These are phyloP conservation scores for Capronia americana DNA, from an alignment of 2,329 filamentous ascomycete species.

Conservation along the genomic window DNA sequence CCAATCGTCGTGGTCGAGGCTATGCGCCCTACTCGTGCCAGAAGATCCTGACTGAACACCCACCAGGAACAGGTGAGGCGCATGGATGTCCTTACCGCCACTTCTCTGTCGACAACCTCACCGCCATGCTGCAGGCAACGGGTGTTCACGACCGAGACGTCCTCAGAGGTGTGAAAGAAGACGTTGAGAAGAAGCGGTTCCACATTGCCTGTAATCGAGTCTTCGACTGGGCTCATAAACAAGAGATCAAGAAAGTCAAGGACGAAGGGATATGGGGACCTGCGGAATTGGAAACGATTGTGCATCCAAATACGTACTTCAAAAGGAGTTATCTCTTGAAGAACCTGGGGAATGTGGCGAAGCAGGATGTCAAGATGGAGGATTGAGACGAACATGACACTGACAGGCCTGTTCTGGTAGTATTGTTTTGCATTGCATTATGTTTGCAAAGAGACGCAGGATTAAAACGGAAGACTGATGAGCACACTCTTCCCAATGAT, in stretches of 20 bases:
- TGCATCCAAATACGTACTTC: constrained; percentile 98
- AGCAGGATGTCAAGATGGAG: constrained; percentile 63
- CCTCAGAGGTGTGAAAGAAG: constrained; percentile 81
- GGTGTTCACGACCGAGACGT: constrained; percentile 81
- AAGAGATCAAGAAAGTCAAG: constrained; percentile 76
- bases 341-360: constrained; percentile 67
- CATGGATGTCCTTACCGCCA: constrained; percentile 98
- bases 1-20: constrained; percentile 82
- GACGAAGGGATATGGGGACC: constrained; percentile 74
- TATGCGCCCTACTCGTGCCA: constrained; percentile 94
- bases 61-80: constrained; percentile 82
- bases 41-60: constrained; percentile 88
- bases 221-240: constrained; percentile 85
- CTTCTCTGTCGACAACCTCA: constrained; percentile 86
- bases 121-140: constrained; percentile 73
- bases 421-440: neutral
- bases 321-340: constrained; percentile 91
- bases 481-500: neutral
- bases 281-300: constrained; percentile 87
- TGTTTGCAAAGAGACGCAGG: neutral
- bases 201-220: constrained; percentile 97
- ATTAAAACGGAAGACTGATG: neutral
- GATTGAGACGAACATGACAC: constrained; percentile 20
- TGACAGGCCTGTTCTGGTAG: too few relatives aligned
- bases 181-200: constrained; percentile 85